These are phyloP conservation scores for Rutidosis leptorrhynchoides DNA, from an alignment of 129 eudicot species.

Conservation along the genomic window DNA sequence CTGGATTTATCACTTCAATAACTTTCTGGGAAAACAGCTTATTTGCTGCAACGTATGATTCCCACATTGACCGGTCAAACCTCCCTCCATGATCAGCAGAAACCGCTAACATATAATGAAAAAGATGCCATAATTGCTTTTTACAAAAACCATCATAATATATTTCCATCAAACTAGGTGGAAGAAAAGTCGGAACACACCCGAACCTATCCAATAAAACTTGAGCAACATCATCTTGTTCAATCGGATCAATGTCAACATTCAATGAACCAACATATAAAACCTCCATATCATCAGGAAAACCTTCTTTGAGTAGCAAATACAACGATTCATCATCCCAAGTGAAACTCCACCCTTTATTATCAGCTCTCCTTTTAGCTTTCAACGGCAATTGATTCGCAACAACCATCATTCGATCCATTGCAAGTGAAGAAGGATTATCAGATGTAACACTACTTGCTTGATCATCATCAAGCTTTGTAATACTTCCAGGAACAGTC, in stretches of 20 bases:
- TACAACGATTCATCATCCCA: constrained; percentile 71
- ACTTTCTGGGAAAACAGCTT: constrained; percentile 66
- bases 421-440: constrained; percentile 53
- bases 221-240: constrained; percentile 69
- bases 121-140: constrained; percentile 75
- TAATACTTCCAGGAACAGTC: constrained; percentile 71
- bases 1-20: constrained; percentile 73
- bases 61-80: constrained; percentile 69
- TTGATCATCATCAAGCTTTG: constrained; percentile 67
- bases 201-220: constrained; percentile 57
- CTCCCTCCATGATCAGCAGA: constrained; percentile 67
- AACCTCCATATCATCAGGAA: constrained; percentile 78
- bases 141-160: constrained; percentile 70
- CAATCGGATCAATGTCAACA: constrained; percentile 66
- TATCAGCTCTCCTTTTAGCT: constrained; percentile 56
- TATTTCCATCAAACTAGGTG: constrained; percentile 52
- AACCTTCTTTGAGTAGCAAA: constrained; percentile 56
- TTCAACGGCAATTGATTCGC: constrained; percentile 64
- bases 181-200: constrained; percentile 66
- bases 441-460: constrained; percentile 64
- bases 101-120: constrained; percentile 68
- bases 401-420: constrained; percentile 67
- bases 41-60: constrained; percentile 68
- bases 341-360: constrained; percentile 65
- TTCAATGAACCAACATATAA: constrained; percentile 64